A percentile compares a stretch with the other conserved stretches of the same genome.
phyloP scores from a whole-genome alignment of 352 stramenopile species.

The Phytopythium chamaehyphon region DNA sequence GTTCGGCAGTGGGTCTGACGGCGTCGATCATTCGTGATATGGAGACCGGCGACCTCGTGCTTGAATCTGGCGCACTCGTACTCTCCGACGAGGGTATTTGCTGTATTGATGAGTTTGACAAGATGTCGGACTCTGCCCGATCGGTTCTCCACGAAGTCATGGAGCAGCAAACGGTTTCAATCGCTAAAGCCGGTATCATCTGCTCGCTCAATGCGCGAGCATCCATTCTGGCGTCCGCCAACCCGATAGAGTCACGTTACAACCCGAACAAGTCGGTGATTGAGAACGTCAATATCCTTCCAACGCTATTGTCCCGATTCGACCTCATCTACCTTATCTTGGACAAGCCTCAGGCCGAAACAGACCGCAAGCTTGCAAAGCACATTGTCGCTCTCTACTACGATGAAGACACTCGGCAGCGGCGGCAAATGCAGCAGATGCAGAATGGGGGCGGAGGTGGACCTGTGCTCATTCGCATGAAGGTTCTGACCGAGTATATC shows the following conservation, averaged over 20 bases:
- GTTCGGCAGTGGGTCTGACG: slow-evolving; percentile 97
- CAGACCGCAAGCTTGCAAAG: slow-evolving; percentile 93
- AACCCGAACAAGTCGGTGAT: slow-evolving; percentile 98
- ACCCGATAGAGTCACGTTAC: slow-evolving; percentile 98
- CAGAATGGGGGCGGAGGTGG: slow-evolving; percentile 16
- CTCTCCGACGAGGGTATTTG: slow-evolving; percentile 97
- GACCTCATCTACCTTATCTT: slow-evolving; percentile 99
- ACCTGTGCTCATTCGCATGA: slow-evolving; percentile 74
- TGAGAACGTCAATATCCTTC: slow-evolving; percentile 98
- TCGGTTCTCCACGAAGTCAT: slow-evolving; percentile 99
- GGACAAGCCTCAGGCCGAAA: slow-evolving; percentile 93
- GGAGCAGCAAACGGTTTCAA: slow-evolving; percentile 98
- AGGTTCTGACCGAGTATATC: slow-evolving; percentile 94
- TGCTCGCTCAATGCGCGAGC: slow-evolving; percentile 97
- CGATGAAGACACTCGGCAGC: slow-evolving; percentile 64
- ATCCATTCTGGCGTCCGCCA: slow-evolving; percentile 98
- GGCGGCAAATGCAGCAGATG: slow-evolving; percentile 26
- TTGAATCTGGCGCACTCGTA: slow-evolving; percentile 97
- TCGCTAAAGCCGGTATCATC: slow-evolving; percentile 99
- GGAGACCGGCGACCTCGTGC: slow-evolving; percentile 96
- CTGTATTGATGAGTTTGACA: slow-evolving; percentile 99
- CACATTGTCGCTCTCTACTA: slow-evolving; percentile 98
- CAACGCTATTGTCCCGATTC: slow-evolving; percentile 97
- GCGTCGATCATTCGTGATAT: slow-evolving; percentile 95
- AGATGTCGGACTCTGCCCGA: slow-evolving; percentile 97